A percentile compares a stretch with the other conserved stretches of the same genome.
phyloP scores from a whole-genome alignment of 441 rosid genomes.

The Corymbia citriodora region DNA sequence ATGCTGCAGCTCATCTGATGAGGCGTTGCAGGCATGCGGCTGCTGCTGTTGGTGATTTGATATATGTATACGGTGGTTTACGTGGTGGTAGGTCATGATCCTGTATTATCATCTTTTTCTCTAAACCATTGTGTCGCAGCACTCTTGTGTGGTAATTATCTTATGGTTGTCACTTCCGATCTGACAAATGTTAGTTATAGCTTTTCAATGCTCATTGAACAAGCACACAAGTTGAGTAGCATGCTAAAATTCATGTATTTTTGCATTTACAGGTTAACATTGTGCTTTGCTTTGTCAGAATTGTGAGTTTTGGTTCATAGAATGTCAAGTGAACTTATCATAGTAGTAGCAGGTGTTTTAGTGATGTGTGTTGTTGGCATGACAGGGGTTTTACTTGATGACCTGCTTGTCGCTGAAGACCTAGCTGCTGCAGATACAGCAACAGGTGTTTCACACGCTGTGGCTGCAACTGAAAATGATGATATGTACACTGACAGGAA shows the following conservation, averaged over 20 bases:
- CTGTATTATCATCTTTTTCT: not conserved
- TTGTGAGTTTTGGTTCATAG: not conserved
- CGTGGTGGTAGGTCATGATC: slow-evolving; percentile 81
- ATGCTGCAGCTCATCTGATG: slow-evolving; percentile 94
- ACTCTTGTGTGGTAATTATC: not conserved
- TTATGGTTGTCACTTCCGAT: not conserved
- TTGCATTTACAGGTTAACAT: not conserved
- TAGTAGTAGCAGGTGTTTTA: not conserved
- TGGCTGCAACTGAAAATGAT: slow-evolving; percentile 81
- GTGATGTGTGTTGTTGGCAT: not conserved
- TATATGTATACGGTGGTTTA: slow-evolving; percentile 96
- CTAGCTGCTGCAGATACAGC: slow-evolving; percentile 92
- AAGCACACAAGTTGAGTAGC: not conserved
- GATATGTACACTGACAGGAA: slow-evolving; percentile 91
- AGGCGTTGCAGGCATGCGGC: slow-evolving; percentile 99
- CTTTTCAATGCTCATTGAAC: not conserved
- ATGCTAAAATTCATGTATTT: not conserved
- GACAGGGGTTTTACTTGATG: slow-evolving; percentile 94
- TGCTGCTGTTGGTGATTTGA: slow-evolving; percentile 93
- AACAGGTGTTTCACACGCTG: slow-evolving; percentile 85
- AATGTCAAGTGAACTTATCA: not conserved
- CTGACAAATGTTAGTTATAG: not conserved
- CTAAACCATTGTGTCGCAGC: not conserved
- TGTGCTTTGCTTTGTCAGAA: not conserved
- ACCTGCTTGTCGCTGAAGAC: slow-evolving; percentile 92